phyloP scores from a whole-genome alignment of 176 grass and related monocot genomes.

The Areca catechu region DNA sequence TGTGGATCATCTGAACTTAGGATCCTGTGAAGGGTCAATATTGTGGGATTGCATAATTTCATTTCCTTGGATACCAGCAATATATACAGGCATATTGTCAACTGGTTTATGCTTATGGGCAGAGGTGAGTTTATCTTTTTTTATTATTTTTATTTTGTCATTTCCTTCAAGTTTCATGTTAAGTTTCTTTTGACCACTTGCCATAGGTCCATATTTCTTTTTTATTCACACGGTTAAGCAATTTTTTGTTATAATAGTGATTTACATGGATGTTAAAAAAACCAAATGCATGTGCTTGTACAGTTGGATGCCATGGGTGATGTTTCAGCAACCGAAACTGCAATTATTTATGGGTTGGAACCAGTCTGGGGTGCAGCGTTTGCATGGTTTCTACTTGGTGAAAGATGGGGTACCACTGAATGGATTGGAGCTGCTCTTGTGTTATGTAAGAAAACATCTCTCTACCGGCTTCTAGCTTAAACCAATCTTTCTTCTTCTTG shows the following conservation, averaged over 20 bases:
- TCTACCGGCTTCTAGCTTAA: neutral
- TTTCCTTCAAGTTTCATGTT: neutral
- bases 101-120: slow-evolving; percentile 88
- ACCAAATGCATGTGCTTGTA: neutral
- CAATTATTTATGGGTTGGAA: slow-evolving; percentile 72
- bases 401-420: slow-evolving; percentile 77
- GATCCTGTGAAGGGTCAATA: slow-evolving; percentile 35
- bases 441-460: slow-evolving; percentile 49
- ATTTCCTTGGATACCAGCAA: slow-evolving; percentile 93
- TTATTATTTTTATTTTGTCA: neutral
- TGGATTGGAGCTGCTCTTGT: slow-evolving; percentile 83
- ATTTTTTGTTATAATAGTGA: neutral
- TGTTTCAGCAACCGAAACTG: slow-evolving; percentile 79
- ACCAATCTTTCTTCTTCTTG: neutral
- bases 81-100: slow-evolving; percentile 77
- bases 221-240: no score
- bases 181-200: no score
- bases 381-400: slow-evolving; percentile 85
- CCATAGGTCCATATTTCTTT: no score
- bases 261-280: slow-evolving; percentile 1
- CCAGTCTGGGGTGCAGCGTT: slow-evolving; percentile 85
- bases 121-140: slow-evolving; percentile 41
- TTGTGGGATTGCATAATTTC: slow-evolving; percentile 51
- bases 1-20: slow-evolving; percentile 33
- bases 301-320: slow-evolving; percentile 79